Evolutionary conservation across 2,329 filamentous ascomycete genomes (phyloP).

Genomic region (Endothia cerciana): DNA sequence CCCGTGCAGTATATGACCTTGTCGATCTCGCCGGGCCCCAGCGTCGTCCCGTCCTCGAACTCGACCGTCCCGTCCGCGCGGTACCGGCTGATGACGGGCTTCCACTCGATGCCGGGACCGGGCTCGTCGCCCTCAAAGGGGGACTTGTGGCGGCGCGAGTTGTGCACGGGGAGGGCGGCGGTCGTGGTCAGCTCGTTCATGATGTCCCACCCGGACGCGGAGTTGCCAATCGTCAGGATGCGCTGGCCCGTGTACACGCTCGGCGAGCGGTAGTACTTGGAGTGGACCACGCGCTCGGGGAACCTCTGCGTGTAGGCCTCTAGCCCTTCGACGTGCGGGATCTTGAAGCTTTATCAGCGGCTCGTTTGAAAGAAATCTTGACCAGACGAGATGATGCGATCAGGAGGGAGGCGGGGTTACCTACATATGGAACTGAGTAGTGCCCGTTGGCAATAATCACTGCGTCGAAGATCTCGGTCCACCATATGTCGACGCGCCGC

Average conservation of each 20-base stretch:
- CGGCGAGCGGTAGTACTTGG: slow-evolving; percentile 49
- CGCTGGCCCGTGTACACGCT: slow-evolving; percentile 39
- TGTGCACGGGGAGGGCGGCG: slow-evolving; percentile 50
- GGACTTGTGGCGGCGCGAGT: slow-evolving; percentile 53
- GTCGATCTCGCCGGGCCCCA: slow-evolving; percentile 41
- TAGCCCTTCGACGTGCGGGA: slow-evolving; percentile 51
- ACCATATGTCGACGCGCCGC: slow-evolving; percentile 54
- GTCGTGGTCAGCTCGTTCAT: slow-evolving; percentile 42
- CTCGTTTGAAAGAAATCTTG: not conserved
- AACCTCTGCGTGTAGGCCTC: slow-evolving; percentile 43
- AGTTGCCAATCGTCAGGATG: slow-evolving; percentile 48
- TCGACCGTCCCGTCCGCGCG: slow-evolving; percentile 47
- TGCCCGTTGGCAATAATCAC: slow-evolving; percentile 49
- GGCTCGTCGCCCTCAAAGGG: slow-evolving; percentile 56
- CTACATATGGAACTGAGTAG: slow-evolving; percentile 51
- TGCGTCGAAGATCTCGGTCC: slow-evolving; percentile 55
- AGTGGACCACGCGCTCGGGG: slow-evolving; percentile 48
- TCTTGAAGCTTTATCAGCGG: slow-evolving; percentile 35
- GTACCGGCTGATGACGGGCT: slow-evolving; percentile 53
- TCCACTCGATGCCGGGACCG: slow-evolving; percentile 55
- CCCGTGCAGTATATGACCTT: slow-evolving; percentile 48
- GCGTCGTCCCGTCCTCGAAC: slow-evolving; percentile 43
- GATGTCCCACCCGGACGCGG: slow-evolving; percentile 48
- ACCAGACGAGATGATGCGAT: not conserved
- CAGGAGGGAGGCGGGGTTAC: slow-evolving; percentile 20